phyloP scores from a whole-genome alignment of 1,139 yeast species.

The Hemisphaericaspora xylofermentans region DNA sequence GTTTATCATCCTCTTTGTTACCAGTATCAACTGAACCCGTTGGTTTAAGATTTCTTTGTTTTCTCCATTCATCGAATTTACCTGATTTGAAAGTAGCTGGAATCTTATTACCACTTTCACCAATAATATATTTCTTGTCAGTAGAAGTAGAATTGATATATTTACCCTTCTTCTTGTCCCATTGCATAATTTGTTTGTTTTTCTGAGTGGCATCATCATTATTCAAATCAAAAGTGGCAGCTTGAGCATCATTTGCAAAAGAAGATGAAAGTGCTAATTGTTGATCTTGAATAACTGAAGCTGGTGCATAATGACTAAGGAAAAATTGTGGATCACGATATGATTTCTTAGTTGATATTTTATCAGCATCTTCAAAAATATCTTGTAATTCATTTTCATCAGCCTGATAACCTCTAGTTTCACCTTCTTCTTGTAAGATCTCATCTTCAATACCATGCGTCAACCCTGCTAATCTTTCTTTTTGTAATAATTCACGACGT shows the following conservation, averaged over 20 bases:
- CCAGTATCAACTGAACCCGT: constrained; percentile 25
- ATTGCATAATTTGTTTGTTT: constrained; percentile 72
- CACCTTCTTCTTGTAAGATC: constrained; percentile 52
- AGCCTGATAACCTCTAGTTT: constrained; percentile 49
- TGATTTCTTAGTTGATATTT: constrained; percentile 38
- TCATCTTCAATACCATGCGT: constrained; percentile 75
- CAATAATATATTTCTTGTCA: constrained; percentile 83
- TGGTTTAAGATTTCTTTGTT: constrained; percentile 59
- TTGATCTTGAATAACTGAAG: constrained; percentile 76
- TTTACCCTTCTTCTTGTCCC: constrained; percentile 95
- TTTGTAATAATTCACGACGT: constrained; percentile 63
- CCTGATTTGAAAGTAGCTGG: constrained; percentile 95
- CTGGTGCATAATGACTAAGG: constrained; percentile 88
- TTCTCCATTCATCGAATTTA: constrained; percentile 87
- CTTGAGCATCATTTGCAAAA: constrained; percentile 80
- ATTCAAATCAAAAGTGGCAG: constrained; percentile 81
- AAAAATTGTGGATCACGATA: constrained; percentile 82
- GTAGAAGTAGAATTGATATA: constrained; percentile 80
- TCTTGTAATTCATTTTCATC: constrained; percentile 51
- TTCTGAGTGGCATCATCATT: constrained; percentile 72
- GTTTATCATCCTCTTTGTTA: constrained; percentile 33
- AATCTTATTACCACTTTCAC: constrained; percentile 90
- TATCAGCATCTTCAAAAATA: constrained; percentile 66
- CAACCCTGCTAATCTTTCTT: constrained; percentile 75
- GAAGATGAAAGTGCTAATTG: constrained; percentile 64